Evolutionary conservation across 2,329 filamentous ascomycete species (phyloP).

Genomic region (Paraphaeosphaeria sporulosa): DNA sequence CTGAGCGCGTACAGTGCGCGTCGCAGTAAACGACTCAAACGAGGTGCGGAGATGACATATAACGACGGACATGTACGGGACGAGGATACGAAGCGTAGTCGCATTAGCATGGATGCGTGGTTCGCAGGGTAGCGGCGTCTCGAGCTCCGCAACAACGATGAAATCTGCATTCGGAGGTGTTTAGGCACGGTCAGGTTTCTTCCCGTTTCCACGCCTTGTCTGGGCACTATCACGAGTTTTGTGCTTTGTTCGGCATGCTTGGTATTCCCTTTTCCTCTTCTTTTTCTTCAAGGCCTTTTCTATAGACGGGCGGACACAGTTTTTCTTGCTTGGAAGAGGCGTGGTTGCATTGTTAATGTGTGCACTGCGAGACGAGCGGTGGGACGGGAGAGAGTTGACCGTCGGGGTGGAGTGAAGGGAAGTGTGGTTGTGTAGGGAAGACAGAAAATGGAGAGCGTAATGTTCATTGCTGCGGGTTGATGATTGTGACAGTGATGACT

Average conservation of each 20-base stretch:
- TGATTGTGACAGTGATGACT: neutral
- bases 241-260: neutral
- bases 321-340: neutral
- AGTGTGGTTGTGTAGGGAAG: neutral
- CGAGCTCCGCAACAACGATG: neutral
- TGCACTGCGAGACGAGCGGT: neutral
- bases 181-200: slow-evolving; percentile 5
- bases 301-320: neutral
- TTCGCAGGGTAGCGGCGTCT: neutral
- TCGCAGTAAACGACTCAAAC: slow-evolving; percentile 72
- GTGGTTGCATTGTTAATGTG: slow-evolving; percentile 2
- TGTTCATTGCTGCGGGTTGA: neutral
- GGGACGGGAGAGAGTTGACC: neutral
- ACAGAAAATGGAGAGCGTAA: neutral
- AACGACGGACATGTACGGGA: slow-evolving; percentile 4
- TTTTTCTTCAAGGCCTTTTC: neutral
- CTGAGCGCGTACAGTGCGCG: slow-evolving; percentile 84
- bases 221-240: slow-evolving; percentile 2
- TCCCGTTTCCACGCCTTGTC: slow-evolving; percentile 3
- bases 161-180: slow-evolving; percentile 13
- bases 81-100: neutral
- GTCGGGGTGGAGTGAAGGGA: neutral
- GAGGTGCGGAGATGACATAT: neutral
- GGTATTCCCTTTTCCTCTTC: neutral
- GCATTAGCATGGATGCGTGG: neutral